These are phyloP conservation scores for Cinnamomum chago DNA, from an alignment of 164 flowering plant genomes.

Conservation along the genomic window DNA sequence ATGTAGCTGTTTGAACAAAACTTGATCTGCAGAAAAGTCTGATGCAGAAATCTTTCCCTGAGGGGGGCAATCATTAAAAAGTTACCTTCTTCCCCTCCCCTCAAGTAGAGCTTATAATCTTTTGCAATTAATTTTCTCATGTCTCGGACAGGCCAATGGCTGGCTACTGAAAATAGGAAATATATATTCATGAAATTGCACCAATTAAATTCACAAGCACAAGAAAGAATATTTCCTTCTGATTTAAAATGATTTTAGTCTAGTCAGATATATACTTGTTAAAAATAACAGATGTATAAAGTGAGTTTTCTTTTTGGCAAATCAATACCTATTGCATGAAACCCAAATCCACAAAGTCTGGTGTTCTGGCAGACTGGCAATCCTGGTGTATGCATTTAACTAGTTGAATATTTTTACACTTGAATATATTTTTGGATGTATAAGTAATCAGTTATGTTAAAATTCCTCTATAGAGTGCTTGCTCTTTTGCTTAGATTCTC, in stretches of 20 bases:
- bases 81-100: too few relatives aligned
- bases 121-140: not conserved
- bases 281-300: too few relatives aligned
- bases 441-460: not conserved
- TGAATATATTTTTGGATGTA: too few relatives aligned
- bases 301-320: too few relatives aligned
- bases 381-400: not conserved
- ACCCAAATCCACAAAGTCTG: not conserved
- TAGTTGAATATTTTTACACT: not conserved
- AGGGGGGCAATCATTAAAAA: too few relatives aligned
- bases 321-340: not conserved
- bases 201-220: not conserved
- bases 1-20: too few relatives aligned
- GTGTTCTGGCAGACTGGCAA: not conserved
- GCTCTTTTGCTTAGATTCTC: not conserved
- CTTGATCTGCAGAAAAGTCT: too few relatives aligned
- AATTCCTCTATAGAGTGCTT: not conserved
- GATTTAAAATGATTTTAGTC: too few relatives aligned
- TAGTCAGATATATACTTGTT: too few relatives aligned
- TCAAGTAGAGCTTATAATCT: not conserved
- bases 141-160: not conserved
- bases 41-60: too few relatives aligned
- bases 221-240: not conserved
- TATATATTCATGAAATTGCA: not conserved
- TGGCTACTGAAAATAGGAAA: not conserved